Evolutionary conservation across 257 asterid genomes (phyloP).

Genomic region (Cinchona pubescens): DNA sequence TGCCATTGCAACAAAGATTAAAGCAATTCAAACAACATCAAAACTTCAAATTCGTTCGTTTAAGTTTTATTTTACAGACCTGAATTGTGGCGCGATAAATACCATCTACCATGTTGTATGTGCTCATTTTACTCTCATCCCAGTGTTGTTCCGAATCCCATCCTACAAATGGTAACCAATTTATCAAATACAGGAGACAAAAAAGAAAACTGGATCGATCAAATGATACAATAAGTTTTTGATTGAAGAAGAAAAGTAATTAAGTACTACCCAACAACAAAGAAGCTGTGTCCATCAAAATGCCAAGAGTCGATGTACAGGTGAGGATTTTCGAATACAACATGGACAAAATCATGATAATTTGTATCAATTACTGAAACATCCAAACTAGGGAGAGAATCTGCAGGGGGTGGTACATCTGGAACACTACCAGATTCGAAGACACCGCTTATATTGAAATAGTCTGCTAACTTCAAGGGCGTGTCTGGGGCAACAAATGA

Average conservation of each 20-base stretch:
- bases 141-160: constrained; percentile 24
- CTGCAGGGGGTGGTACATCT: neutral
- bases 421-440: constrained; percentile 20
- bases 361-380: constrained; percentile 26
- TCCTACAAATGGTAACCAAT: constrained; percentile 15
- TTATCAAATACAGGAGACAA: neutral
- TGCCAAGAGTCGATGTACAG: constrained; percentile 29
- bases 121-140: constrained; percentile 14
- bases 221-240: neutral
- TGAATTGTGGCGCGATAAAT: constrained; percentile 37
- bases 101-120: constrained; percentile 37
- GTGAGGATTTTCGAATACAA: constrained; percentile 31
- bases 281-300: constrained; percentile 34
- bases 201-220: too few species aligned
- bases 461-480: constrained; percentile 34
- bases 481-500: constrained; percentile 31
- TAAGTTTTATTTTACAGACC: constrained; percentile 10
- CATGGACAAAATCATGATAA: constrained; percentile 26
- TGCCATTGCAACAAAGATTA: neutral
- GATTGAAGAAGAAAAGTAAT: neutral
- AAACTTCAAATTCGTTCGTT: neutral
- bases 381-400: neutral
- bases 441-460: constrained; percentile 20
- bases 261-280: constrained; percentile 32
- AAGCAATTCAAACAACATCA: neutral